phyloP scores from a whole-genome alignment of 2,329 filamentous ascomycete genomes.

The Epicoccum sorghinum region DNA sequence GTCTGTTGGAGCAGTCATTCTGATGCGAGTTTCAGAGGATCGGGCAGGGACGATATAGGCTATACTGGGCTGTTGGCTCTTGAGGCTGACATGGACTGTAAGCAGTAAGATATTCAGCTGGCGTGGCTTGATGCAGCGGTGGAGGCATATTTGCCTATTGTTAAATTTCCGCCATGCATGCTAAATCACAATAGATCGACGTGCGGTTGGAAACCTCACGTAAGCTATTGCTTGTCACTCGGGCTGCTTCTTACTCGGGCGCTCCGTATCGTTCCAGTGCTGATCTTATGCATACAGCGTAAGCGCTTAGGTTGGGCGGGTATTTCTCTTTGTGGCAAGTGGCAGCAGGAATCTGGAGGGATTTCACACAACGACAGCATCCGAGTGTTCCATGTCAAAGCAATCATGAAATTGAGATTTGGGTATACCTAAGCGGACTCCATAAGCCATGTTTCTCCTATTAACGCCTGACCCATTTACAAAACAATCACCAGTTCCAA shows the following conservation, averaged over 20 bases:
- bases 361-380: not conserved
- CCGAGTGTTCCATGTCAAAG: not conserved
- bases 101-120: too few relatives aligned
- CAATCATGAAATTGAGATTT: not conserved
- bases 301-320: conserved; percentile 1
- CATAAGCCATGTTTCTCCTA: not conserved
- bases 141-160: too few relatives aligned
- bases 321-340: not conserved
- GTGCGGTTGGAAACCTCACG: conserved; percentile 2
- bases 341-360: not conserved
- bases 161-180: too few relatives aligned
- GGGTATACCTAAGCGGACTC: conserved; percentile 13
- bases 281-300: not conserved
- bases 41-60: too few relatives aligned
- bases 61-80: too few relatives aligned
- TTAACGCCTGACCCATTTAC: not conserved
- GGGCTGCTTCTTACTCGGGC: too few relatives aligned
- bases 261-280: not conserved
- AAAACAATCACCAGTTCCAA: conserved; percentile 79
- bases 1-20: too few relatives aligned
- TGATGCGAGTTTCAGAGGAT: too few relatives aligned
- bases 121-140: too few relatives aligned
- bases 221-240: not conserved
- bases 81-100: too few relatives aligned
- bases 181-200: not conserved